A percentile compares a stretch with the other conserved stretches of the same genome.
Conservation (phyloP, 163 green algal species). For the Scenedesmus sp. region DNA sequence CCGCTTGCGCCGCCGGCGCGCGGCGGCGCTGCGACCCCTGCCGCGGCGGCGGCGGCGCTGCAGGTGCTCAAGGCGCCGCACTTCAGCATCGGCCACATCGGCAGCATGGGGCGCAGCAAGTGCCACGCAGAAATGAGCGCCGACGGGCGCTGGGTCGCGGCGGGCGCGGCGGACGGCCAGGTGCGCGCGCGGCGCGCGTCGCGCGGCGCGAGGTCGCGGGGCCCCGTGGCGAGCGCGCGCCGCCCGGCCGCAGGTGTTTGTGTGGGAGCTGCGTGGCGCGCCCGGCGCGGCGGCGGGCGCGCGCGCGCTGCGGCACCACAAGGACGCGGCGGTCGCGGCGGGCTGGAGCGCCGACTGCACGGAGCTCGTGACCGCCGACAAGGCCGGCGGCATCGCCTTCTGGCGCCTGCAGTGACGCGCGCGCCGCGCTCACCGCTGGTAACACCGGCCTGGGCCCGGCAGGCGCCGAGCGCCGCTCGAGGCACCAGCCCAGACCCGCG, state of each 20-base stretch:
- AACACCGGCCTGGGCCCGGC: too few relatives aligned
- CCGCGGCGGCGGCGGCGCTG: neutral
- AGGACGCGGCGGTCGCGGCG: constrained; percentile 55
- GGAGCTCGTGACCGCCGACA: constrained; percentile 54
- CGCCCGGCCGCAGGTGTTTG: constrained; percentile 46
- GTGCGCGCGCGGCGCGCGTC: constrained; percentile 10
- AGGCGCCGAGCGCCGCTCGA: too few relatives aligned
- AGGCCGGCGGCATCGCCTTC: constrained; percentile 52
- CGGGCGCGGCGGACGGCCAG: constrained; percentile 51
- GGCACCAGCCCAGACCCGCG: too few relatives aligned
- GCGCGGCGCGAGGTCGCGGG: too few relatives aligned
- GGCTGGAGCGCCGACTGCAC: constrained; percentile 54
- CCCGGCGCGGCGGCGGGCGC: constrained; percentile 18
- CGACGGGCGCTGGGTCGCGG: constrained; percentile 54
- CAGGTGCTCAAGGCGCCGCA: constrained; percentile 26
- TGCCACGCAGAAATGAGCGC: constrained; percentile 53
- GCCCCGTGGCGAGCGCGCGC: too few relatives aligned
- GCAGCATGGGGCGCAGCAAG: constrained; percentile 51
- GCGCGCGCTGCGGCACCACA: constrained; percentile 38
- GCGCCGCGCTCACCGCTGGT: too few relatives aligned
- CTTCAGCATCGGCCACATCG: constrained; percentile 51
- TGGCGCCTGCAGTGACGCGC: too few relatives aligned
- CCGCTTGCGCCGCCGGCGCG: too few relatives aligned
- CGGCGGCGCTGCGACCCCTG: too few relatives aligned
- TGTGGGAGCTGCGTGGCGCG: constrained; percentile 51